These are phyloP conservation scores for Trametes sanguinea DNA, from an alignment of 768 basidiomycete species.

Conservation along the genomic window DNA sequence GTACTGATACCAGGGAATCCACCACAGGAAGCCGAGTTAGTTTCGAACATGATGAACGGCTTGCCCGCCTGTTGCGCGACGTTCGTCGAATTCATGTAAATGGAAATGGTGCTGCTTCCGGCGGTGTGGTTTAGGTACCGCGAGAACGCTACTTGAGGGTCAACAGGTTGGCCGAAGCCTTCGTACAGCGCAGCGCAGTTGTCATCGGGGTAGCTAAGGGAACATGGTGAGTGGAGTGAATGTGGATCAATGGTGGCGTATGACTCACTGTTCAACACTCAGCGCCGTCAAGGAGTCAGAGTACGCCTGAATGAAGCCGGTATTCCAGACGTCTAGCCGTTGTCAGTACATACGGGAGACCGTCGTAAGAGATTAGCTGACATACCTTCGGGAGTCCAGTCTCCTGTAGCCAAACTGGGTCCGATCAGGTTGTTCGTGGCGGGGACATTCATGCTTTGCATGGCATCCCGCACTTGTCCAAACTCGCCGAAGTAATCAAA, in stretches of 20 bases:
- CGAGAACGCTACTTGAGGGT: constrained; percentile 43
- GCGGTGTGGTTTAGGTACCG: constrained; percentile 47
- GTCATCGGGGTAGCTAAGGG: constrained; percentile 40
- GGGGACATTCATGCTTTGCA: constrained; percentile 27
- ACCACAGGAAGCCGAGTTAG: constrained; percentile 54
- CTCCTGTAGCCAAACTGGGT: constrained; percentile 34
- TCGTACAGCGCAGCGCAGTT: constrained; percentile 35
- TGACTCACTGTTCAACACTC: constrained; percentile 42
- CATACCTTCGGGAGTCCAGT: constrained; percentile 34
- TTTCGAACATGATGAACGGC: constrained; percentile 56
- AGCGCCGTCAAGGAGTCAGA: constrained; percentile 39
- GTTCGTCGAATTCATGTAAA: constrained; percentile 40
- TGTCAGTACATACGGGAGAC: not conserved
- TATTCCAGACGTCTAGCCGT: constrained; percentile 33
- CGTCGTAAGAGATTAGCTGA: not conserved
- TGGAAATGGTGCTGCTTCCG: constrained; percentile 35
- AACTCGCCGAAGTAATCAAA: constrained; percentile 37
- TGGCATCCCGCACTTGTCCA: constrained; percentile 28
- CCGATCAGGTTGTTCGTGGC: constrained; percentile 34
- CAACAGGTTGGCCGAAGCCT: constrained; percentile 28
- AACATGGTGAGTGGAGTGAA: not conserved
- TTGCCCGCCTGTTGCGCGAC: constrained; percentile 36
- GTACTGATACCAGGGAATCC: constrained; percentile 56
- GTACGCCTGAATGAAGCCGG: constrained; percentile 33
- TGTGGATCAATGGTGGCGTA: not conserved